Evolutionary conservation across 148 eudicot genomes (phyloP).

Genomic region (Selenicereus undatus): DNA sequence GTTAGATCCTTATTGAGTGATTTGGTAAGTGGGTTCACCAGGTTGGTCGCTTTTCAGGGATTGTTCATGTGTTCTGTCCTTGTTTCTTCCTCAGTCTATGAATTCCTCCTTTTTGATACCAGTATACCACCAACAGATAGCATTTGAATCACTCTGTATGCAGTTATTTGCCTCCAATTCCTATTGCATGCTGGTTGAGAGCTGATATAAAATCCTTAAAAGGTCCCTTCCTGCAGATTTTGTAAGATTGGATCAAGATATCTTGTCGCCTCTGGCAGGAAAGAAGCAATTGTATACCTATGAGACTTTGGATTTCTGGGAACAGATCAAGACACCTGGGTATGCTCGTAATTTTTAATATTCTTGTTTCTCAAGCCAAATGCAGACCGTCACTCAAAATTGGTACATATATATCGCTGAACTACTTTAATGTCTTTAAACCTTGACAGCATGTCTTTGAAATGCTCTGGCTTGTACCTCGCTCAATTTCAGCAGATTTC

Average conservation of each 20-base stretch:
- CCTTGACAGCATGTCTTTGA: slow-evolving; percentile 78
- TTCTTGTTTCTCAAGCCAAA: slow-evolving; percentile 9
- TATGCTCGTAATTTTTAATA: slow-evolving; percentile 17
- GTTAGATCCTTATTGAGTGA: too few species aligned
- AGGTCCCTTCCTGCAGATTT: slow-evolving; percentile 56
- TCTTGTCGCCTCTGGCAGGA: slow-evolving; percentile 91
- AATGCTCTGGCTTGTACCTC: slow-evolving; percentile 83
- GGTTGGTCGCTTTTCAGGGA: background rate
- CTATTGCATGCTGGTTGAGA: slow-evolving; percentile 11
- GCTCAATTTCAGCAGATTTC: slow-evolving; percentile 46
- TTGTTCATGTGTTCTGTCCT: background rate
- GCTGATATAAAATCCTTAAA: slow-evolving; percentile 37
- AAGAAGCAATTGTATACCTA: slow-evolving; percentile 78
- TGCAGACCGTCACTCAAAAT: slow-evolving; percentile 2
- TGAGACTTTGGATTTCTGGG: slow-evolving; percentile 88
- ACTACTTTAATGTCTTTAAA: slow-evolving; percentile 3
- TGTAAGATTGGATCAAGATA: slow-evolving; percentile 73
- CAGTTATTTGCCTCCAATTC: background rate
- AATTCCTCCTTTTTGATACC: background rate
- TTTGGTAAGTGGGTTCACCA: too few species aligned
- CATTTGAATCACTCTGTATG: background rate
- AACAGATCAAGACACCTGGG: slow-evolving; percentile 95
- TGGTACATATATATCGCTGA: slow-evolving; percentile 9
- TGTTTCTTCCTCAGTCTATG: slow-evolving; percentile 1
- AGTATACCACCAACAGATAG: too few species aligned